Evolutionary conservation across 768 basidiomycete species (phyloP), one percentile per base, ranked within the genome.

Genomic region (Tricholoma terreum): DNA sequence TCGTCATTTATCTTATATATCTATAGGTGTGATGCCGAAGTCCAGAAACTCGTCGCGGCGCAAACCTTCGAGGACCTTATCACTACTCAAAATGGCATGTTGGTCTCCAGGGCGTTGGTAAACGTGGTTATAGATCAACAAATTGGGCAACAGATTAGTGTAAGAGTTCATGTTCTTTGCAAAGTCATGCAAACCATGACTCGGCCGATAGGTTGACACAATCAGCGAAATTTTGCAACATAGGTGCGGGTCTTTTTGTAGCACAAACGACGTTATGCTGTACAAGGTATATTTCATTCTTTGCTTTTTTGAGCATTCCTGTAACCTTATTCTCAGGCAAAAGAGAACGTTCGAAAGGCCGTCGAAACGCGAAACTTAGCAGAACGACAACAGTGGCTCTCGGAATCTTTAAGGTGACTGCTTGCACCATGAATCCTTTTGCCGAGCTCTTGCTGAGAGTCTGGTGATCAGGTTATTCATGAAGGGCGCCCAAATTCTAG

Each of bases 51-150:
- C 4, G 80, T 96, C 49, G 74, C 75, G 24, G 75, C 78, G 2
- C 76, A 96, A 69, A 92, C 90, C 15, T 98, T 91, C 63, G 89
- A 94, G 67, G 90, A 89, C 30, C 77, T 99, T 34, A 84, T 99
- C 59, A 94, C 92, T 17, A 84, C 85, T 35, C 84, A 88, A 66
- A 83, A 86, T 64, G 97, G 97, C 36, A 84, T 94, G 63, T 87
- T 86, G n/a, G 84, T 88, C 21, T 96, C 97, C 8, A 82, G 92
- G 61, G 87, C 87, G 11, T 75, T 99, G 38, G 95, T 98, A 10
- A 98, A 96, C 61, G 87, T 95, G 31, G 84, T 99, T 62, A 98
- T 99, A 63, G 92, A 99, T 71, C 94, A 96, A 68, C 97, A 99
- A 70, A 98, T 98, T 63, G 92, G 92, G 19, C 93, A 96, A 68